Conservation (phyloP, 768 basidiomycete genomes). For the Gymnopilus dilepis region DNA sequence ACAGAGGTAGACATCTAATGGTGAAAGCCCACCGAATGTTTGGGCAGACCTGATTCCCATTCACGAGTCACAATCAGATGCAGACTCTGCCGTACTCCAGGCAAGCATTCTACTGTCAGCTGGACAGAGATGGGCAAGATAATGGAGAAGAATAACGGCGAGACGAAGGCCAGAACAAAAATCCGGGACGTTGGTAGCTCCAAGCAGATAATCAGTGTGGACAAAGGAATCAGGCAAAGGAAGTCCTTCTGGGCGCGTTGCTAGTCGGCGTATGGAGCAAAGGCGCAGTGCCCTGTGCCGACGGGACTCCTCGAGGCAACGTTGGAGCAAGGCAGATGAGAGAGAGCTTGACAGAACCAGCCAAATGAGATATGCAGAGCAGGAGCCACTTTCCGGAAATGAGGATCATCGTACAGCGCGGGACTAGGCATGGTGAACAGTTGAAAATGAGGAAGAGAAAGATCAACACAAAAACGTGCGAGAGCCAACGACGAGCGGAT, state of each 20-base stretch:
- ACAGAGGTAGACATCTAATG: neutral
- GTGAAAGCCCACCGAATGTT: neutral
- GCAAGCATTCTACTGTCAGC: neutral
- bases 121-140: neutral
- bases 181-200: neutral
- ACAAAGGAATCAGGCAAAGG: neutral
- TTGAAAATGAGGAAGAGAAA: neutral
- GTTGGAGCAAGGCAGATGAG: neutral
- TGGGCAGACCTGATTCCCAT: neutral
- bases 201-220: neutral
- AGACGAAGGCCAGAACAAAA: neutral
- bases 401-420: neutral
- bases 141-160: neutral
- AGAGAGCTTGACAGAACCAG: neutral
- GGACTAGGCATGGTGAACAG: neutral
- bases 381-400: conserved; percentile 1
- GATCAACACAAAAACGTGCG: neutral
- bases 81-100: neutral
- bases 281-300: neutral
- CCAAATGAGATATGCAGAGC: neutral
- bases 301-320: neutral
- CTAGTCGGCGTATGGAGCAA: neutral
- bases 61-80: neutral
- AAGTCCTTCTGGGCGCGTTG: conserved; percentile 5
- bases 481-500: neutral